Conservation (phyloP, 2,329 filamentous ascomycete species). For the Pseudocercospora musae region DNA sequence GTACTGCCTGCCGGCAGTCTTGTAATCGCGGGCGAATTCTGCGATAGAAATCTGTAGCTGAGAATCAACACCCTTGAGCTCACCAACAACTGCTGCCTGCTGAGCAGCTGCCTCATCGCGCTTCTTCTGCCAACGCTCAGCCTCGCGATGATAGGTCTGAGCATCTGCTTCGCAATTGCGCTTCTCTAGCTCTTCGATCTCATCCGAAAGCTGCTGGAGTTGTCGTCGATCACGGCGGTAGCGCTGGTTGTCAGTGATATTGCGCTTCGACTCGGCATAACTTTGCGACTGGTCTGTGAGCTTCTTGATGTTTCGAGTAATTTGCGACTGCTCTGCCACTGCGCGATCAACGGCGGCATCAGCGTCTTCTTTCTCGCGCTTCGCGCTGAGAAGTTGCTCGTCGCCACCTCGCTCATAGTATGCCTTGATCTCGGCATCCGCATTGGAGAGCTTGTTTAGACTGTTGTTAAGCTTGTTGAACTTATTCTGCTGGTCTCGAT, state of each 20-base stretch:
- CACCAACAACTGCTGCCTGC: slow-evolving; percentile 69
- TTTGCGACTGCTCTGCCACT: slow-evolving; percentile 64
- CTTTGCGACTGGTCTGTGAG: slow-evolving; percentile 74
- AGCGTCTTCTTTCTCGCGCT: slow-evolving; percentile 65
- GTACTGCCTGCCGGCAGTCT: slow-evolving; percentile 74
- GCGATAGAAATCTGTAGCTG: slow-evolving; percentile 68
- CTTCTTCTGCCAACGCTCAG: slow-evolving; percentile 62
- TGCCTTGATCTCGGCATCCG: slow-evolving; percentile 72
- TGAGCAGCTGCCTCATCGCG: slow-evolving; percentile 69
- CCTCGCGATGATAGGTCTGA: slow-evolving; percentile 67
- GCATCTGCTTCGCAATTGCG: slow-evolving; percentile 83
- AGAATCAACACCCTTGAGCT: slow-evolving; percentile 79
- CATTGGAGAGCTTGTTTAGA: slow-evolving; percentile 70
- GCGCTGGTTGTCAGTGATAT: slow-evolving; percentile 82
- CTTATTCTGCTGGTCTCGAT: slow-evolving; percentile 68
- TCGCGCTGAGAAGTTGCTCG: slow-evolving; percentile 65
- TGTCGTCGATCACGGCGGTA: slow-evolving; percentile 73
- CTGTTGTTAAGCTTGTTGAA: slow-evolving; percentile 70
- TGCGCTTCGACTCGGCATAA: slow-evolving; percentile 77
- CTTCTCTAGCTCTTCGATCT: slow-evolving; percentile 71
- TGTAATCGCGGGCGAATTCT: slow-evolving; percentile 85
- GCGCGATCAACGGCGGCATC: slow-evolving; percentile 63
- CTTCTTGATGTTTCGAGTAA: slow-evolving; percentile 70
- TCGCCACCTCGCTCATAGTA: slow-evolving; percentile 76
- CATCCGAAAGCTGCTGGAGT: slow-evolving; percentile 62